phyloP scores from a whole-genome alignment of 768 basidiomycete genomes.

The Phanerodontia chrysosporium region DNA sequence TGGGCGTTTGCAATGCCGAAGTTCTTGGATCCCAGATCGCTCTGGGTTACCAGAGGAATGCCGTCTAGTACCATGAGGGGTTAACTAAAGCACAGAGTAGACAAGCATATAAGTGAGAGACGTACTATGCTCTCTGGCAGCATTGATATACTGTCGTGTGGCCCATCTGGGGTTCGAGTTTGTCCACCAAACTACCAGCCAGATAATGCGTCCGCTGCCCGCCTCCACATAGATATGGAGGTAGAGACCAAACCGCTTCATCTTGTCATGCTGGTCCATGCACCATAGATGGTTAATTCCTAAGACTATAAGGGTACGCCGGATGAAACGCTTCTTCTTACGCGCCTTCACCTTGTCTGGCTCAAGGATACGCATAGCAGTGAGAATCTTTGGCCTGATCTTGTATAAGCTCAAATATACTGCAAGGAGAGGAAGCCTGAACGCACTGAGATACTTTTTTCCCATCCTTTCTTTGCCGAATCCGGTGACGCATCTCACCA shows the following conservation, averaged over 20 bases:
- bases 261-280: constrained; percentile 23
- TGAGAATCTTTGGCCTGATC: too few species aligned
- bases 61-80: neutral
- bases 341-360: neutral
- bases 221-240: constrained; percentile 16
- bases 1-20: constrained; percentile 42
- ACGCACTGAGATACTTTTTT: too few species aligned
- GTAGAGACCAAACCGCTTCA: constrained; percentile 13
- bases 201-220: constrained; percentile 10
- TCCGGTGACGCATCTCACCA: neutral
- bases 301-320: constrained; percentile 9
- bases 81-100: neutral
- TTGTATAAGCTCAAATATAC: too few species aligned
- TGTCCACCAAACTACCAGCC: constrained; percentile 20
- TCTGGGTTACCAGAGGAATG: constrained; percentile 31
- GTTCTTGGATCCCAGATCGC: constrained; percentile 42
- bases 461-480: too few species aligned
- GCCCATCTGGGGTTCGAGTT: constrained; percentile 16
- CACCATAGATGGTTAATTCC: constrained; percentile 21
- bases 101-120: neutral
- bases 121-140: neutral
- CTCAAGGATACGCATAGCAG: neutral
- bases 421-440: too few species aligned
- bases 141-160: constrained; percentile 7
- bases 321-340: neutral